A percentile compares a stretch with the other conserved stretches of the same genome.
phyloP scores from a whole-genome alignment of 306 rosid species.

The Erythrophleum fordii region DNA sequence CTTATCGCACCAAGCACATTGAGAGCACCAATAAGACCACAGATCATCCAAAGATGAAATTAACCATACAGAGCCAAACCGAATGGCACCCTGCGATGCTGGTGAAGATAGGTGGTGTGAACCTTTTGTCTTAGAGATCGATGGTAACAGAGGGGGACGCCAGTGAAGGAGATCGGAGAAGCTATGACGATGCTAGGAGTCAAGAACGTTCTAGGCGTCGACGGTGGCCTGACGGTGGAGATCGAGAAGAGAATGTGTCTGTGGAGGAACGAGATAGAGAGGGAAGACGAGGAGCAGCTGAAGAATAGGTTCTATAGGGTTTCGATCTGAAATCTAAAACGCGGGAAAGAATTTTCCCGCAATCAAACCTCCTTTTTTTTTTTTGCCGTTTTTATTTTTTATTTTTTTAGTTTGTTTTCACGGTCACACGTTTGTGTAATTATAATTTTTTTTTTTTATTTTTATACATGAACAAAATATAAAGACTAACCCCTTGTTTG shows the following conservation, averaged over 20 bases:
- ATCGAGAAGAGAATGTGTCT: neutral
- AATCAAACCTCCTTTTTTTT: neutral
- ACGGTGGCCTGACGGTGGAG: neutral
- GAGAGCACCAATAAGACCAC: neutral
- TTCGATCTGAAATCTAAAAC: conserved; percentile 9
- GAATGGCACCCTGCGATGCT: neutral
- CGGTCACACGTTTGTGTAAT: no score
- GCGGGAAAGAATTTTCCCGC: conserved; percentile 21
- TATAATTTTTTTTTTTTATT: no score
- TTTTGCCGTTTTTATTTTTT: neutral
- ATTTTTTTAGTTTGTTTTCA: no score
- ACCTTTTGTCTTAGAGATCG: neutral
- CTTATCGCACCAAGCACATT: neutral
- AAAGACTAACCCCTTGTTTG: no score
- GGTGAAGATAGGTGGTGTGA: neutral
- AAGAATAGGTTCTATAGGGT: neutral
- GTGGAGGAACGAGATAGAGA: neutral
- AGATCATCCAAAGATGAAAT: neutral
- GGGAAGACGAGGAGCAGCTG: neutral
- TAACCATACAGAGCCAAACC: neutral
- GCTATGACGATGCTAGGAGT: no score
- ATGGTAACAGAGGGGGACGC: neutral
- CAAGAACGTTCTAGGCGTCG: neutral
- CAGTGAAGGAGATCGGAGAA: neutral
- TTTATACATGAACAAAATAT: no score